These are phyloP conservation scores for Clitocybe nebularis DNA, from an alignment of 1,284 basidiomycete genomes.

Conservation along the genomic window DNA sequence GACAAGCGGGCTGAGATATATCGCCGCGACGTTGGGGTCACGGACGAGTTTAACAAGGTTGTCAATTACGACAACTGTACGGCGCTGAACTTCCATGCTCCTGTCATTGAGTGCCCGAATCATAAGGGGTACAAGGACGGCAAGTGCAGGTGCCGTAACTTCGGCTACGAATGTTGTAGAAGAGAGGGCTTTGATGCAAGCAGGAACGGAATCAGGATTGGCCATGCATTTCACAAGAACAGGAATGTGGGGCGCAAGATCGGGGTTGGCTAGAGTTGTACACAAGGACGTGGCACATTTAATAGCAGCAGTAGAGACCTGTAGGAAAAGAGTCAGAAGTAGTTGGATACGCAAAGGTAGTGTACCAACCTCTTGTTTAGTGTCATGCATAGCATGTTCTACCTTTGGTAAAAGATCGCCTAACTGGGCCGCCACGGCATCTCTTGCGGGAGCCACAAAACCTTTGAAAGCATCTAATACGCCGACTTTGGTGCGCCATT, in stretches of 20 bases:
- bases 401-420: conserved; percentile 84
- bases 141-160: conserved; percentile 93
- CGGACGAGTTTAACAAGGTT: conserved; percentile 98
- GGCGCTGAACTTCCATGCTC: conserved; percentile 91
- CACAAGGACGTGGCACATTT: conserved; percentile 95
- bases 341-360: conserved; percentile 5
- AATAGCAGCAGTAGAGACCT: conserved; percentile 86
- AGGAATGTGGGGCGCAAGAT: conserved; percentile 88
- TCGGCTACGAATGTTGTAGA: conserved; percentile 97
- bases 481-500: conserved; percentile 97
- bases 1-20: conserved; percentile 85
- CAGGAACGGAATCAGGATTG: conserved; percentile 82
- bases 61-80: conserved; percentile 89
- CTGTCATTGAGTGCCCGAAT: conserved; percentile 93
- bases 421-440: conserved; percentile 84
- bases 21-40: conserved; percentile 85
- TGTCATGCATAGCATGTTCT: conserved; percentile 94
- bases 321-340: conserved; percentile 3
- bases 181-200: conserved; percentile 94
- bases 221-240: conserved; percentile 95
- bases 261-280: conserved; percentile 90
- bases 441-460: conserved; percentile 70
- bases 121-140: conserved; percentile 92
- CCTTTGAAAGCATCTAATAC: conserved; percentile 82
- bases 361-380: conserved; percentile 89